These are phyloP conservation scores for Micractinium sp. DNA, from an alignment of 139 green algal species.

Conservation along the genomic window DNA sequence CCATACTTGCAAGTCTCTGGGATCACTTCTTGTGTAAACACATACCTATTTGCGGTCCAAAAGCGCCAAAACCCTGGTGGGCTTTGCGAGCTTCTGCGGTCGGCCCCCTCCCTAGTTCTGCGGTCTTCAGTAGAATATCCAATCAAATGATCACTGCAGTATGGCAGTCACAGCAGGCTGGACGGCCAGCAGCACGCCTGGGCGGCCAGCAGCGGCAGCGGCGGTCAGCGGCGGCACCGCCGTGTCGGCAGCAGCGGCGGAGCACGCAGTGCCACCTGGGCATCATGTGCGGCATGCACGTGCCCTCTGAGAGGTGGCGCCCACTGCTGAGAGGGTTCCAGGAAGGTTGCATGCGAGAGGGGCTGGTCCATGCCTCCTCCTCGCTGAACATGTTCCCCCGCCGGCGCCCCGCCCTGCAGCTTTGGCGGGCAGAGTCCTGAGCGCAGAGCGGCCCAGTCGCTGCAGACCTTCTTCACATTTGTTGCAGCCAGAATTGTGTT, in stretches of 20 bases:
- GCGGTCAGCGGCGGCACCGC: background rate
- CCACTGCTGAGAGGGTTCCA: background rate
- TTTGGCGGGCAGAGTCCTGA: conserved; percentile 81
- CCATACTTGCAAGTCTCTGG: no score
- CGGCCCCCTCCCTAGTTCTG: no score
- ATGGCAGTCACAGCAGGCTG: no score
- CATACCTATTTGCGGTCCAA: no score
- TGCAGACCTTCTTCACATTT: conserved; percentile 84
- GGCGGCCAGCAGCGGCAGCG: background rate
- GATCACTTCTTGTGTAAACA: no score
- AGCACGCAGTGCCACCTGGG: background rate
- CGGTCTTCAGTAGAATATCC: no score
- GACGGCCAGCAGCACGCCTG: no score
- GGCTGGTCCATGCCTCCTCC: background rate
- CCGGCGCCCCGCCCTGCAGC: conserved; percentile 38
- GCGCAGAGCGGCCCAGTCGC: conserved; percentile 59
- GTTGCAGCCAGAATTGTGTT: conserved; percentile 64
- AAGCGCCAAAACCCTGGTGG: no score
- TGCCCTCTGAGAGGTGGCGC: conserved; percentile 13
- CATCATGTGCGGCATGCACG: background rate
- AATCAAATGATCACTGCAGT: no score
- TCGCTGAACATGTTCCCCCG: background rate
- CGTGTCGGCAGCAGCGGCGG: background rate
- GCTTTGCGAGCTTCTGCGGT: no score
- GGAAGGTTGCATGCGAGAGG: background rate